Percentiles rank a stretch among this genome's conserved stretches.
Evolutionary conservation across 768 basidiomycete genomes (phyloP).

Genomic region (Termitomyces sp.): DNA sequence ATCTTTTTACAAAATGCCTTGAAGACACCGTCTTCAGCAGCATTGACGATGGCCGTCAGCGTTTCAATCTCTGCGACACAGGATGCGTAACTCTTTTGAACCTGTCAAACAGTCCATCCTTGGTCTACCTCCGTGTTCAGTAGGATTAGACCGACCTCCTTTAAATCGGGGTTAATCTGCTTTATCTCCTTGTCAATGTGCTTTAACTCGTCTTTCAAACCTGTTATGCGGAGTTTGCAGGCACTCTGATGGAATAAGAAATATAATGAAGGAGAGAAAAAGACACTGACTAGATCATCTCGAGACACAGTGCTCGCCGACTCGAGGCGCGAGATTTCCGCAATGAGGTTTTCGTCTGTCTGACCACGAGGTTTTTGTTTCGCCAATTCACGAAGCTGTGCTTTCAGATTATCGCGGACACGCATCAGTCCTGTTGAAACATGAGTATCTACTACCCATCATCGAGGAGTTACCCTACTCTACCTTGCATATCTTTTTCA

Average conservation of each 20-base stretch:
- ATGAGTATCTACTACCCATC: neutral
- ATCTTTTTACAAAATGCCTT: slow-evolving; percentile 74
- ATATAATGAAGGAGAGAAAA: neutral
- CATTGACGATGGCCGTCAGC: slow-evolving; percentile 55
- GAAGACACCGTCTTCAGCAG: slow-evolving; percentile 80
- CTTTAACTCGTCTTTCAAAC: slow-evolving; percentile 81
- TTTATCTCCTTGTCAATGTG: slow-evolving; percentile 70
- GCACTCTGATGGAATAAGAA: slow-evolving; percentile 49
- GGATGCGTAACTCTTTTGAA: slow-evolving; percentile 44
- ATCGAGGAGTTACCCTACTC: neutral
- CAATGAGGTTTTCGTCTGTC: slow-evolving; percentile 73
- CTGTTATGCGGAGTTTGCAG: slow-evolving; percentile 67
- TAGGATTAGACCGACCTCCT: slow-evolving; percentile 44
- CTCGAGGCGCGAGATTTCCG: slow-evolving; percentile 76
- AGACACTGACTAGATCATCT: slow-evolving; percentile 71
- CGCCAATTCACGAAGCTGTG: slow-evolving; percentile 76
- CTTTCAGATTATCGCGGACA: slow-evolving; percentile 62
- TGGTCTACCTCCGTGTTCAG: neutral
- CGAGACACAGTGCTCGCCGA: slow-evolving; percentile 65
- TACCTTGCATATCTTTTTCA: slow-evolving; percentile 89
- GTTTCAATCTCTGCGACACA: slow-evolving; percentile 49
- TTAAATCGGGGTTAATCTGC: slow-evolving; percentile 60
- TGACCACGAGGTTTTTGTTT: slow-evolving; percentile 82
- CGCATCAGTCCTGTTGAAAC: slow-evolving; percentile 37
- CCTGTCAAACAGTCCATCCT: slow-evolving; percentile 28